Percentiles rank a stretch among this genome's conserved stretches.
phyloP scores from a whole-genome alignment of 2,329 filamentous ascomycete genomes.

The Colletotrichum sp. region DNA sequence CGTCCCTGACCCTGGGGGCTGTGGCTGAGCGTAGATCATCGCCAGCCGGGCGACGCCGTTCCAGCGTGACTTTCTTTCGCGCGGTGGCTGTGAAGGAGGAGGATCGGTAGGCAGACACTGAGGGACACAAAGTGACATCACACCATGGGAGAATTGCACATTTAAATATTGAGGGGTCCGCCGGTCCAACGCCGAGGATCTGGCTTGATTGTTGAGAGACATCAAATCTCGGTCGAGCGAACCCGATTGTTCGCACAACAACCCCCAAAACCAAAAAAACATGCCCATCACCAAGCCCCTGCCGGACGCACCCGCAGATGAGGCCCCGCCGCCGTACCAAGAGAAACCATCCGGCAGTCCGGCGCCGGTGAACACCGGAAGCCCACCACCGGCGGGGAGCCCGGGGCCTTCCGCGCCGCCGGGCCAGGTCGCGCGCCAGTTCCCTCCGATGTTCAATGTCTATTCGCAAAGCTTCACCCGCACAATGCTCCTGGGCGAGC shows the following conservation, averaged over 20 bases:
- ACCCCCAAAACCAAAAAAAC: not conserved
- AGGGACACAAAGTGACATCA: not conserved
- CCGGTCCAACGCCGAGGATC: not conserved
- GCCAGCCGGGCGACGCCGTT: not conserved
- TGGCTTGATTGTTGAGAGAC: not conserved
- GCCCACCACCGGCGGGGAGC: not conserved
- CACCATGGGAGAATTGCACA: not conserved
- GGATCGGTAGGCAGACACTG: not conserved
- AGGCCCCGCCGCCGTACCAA: conserved; percentile 19
- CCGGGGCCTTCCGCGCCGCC: not conserved
- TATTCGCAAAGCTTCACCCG: conserved; percentile 21
- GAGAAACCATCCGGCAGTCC: not conserved
- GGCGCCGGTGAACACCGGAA: not conserved
- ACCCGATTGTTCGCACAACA: not conserved
- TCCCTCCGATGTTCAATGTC: conserved; percentile 22
- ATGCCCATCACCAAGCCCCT: not conserved
- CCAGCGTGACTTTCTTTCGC: not conserved
- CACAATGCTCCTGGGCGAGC: conserved; percentile 18
- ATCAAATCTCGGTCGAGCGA: not conserved
- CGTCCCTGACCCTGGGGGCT: not conserved
- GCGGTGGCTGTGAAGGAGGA: conserved; percentile 11
- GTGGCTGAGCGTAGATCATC: conserved; percentile 16
- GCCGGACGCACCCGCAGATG: not conserved
- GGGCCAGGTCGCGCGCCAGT: conserved; percentile 17
- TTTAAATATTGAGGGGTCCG: not conserved